A percentile compares a stretch with the other conserved stretches of the same genome.
These are phyloP conservation scores for Tolypocladium paradoxum DNA, from an alignment of 2,329 filamentous ascomycete genomes.

Conservation along the genomic window DNA sequence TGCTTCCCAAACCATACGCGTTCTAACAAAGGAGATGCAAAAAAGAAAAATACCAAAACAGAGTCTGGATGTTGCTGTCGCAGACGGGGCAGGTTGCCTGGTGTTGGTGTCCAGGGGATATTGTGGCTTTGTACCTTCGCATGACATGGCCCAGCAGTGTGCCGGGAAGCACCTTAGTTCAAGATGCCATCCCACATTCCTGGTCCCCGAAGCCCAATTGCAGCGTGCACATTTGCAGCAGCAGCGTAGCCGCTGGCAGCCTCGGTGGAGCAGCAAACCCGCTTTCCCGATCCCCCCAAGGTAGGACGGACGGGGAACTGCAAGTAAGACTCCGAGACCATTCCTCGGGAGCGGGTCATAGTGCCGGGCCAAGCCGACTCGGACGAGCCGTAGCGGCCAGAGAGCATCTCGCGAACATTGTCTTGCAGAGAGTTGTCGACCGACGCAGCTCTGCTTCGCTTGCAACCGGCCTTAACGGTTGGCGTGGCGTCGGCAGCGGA, in stretches of 20 bases:
- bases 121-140: neutral
- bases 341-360: conserved; percentile 23
- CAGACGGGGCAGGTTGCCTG: neutral
- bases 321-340: conserved; percentile 14
- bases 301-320: conserved; percentile 30
- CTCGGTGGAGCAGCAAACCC: conserved; percentile 56
- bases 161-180: conserved; percentile 25
- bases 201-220: conserved; percentile 40
- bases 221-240: conserved; percentile 35
- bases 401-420: conserved; percentile 54
- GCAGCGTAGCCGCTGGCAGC: conserved; percentile 37
- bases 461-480: conserved; percentile 31
- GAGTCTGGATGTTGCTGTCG: conserved; percentile 3
- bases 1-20: conserved; percentile 10
- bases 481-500: conserved; percentile 25
- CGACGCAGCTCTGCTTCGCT: conserved; percentile 50
- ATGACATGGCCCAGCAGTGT: neutral
- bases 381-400: conserved; percentile 18
- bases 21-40: conserved; percentile 14
- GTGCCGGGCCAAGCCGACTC: conserved; percentile 23
- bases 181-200: conserved; percentile 60
- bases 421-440: conserved; percentile 53
- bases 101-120: conserved; percentile 1
- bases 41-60: conserved; percentile 2
- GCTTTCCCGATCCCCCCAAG: conserved; percentile 45